These are phyloP conservation scores for Colletotrichum magnum DNA, from an alignment of 2,329 filamentous ascomycete species.

Conservation along the genomic window DNA sequence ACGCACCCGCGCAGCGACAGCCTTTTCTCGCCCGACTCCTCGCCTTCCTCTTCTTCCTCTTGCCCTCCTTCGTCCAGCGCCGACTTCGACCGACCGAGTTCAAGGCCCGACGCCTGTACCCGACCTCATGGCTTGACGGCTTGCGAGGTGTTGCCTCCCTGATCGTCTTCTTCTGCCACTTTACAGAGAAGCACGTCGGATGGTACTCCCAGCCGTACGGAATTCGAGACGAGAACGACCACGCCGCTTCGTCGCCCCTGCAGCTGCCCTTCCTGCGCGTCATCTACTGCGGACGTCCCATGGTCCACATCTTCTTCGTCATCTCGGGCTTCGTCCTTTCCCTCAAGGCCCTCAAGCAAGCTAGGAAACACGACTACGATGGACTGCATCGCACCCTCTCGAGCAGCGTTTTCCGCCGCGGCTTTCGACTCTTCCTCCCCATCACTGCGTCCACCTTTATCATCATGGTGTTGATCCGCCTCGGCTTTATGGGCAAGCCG, in stretches of 20 bases:
- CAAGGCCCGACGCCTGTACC: constrained; percentile 48
- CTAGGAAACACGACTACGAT: constrained; percentile 55
- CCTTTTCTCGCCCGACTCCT: constrained; percentile 28
- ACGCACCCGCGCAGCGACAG: background rate
- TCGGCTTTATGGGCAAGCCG: constrained; percentile 47
- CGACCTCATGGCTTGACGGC: constrained; percentile 64
- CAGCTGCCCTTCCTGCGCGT: constrained; percentile 62
- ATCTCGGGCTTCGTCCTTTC: constrained; percentile 65
- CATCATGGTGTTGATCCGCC: constrained; percentile 52
- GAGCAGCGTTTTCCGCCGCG: constrained; percentile 62
- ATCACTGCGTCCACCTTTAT: constrained; percentile 59
- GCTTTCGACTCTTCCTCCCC: constrained; percentile 62
- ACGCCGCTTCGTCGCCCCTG: constrained; percentile 50
- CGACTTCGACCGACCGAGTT: constrained; percentile 45
- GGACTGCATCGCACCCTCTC: constrained; percentile 56
- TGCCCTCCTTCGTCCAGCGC: constrained; percentile 51
- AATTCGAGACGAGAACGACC: constrained; percentile 48
- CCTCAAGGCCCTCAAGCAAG: constrained; percentile 58
- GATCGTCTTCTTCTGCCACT: constrained; percentile 63
- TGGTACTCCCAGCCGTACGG: constrained; percentile 53
- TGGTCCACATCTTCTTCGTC: constrained; percentile 67
- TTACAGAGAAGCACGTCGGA: constrained; percentile 57
- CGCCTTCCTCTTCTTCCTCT: constrained; percentile 44
- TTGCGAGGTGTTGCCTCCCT: constrained; percentile 64
- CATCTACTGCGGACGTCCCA: constrained; percentile 59